Base-by-base conservation (phyloP, 176 grass and related monocot species). In the Juncus effusus region DNA sequence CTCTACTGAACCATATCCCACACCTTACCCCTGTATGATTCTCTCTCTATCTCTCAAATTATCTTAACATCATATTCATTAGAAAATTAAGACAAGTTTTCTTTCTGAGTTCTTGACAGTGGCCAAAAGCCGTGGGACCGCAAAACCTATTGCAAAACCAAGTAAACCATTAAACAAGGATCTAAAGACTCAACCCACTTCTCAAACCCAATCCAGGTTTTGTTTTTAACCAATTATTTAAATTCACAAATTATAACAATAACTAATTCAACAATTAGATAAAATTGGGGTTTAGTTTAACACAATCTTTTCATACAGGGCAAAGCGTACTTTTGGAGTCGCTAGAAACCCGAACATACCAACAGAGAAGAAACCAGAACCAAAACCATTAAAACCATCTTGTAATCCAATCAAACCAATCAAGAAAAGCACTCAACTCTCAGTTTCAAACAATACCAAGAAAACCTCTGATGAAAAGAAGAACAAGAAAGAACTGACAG, bases 301-400 rank as follows among this genome's bases (percentile, higher is more conserved):
- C 40, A 11, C 16, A 40, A 44, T 47, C 7, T 8, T 59, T 67
- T 63, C 61, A 41, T 42, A 13, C 76, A 90, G 83, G 68, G 28
- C 64, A 16, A 85, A 75, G 56, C 86, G 83, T 51, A 72, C 63
- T 13, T 95, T 95, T 66, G 86, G 90, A 13, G 67, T 75, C 42
- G 67, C 51, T 56, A 75, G 78, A 16, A 90, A 62, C 76, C 74
- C 63, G 45, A 95, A 95, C 10, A 61, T 69, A 38, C 75, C 65
- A n/a, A 64, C 44, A 0, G 83, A 80, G 54, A 80, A 80, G 54
- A 95, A 95, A 69, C 62, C 66, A 47, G 59, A 59, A 2, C 51
- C 54, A 28, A 81, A 42, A 38, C 70, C 56, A n/a, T 36, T 44
- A 45, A 95, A 86, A 55, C 56, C 74, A 45, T 10, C 52, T 3